Evolutionary conservation across 2,329 filamentous ascomycete species (phyloP).

Genomic region (Diatrype stigma): DNA sequence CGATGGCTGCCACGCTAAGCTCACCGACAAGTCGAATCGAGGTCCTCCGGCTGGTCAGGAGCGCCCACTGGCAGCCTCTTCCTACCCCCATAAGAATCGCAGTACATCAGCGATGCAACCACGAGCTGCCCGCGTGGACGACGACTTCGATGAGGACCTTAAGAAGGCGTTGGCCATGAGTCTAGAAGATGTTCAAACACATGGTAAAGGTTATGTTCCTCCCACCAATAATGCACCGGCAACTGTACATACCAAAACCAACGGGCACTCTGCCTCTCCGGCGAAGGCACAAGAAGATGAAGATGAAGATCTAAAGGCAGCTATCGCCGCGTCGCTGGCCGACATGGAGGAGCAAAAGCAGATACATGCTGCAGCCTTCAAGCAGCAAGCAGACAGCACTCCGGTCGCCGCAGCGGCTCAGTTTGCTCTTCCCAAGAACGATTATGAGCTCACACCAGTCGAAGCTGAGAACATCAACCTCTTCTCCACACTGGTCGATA

Average conservation of each 20-base stretch:
- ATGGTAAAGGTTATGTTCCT: slow-evolving; percentile 68
- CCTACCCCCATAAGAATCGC: slow-evolving; percentile 57
- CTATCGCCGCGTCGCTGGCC: slow-evolving; percentile 87
- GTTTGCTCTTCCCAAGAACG: slow-evolving; percentile 71
- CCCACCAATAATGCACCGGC: slow-evolving; percentile 38
- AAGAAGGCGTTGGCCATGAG: slow-evolving; percentile 96
- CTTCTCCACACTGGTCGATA: slow-evolving; percentile 89
- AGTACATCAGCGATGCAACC: slow-evolving; percentile 76
- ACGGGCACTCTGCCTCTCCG: slow-evolving; percentile 27
- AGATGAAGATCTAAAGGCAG: slow-evolving; percentile 87
- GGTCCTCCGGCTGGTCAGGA: slow-evolving; percentile 32
- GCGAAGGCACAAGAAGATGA: slow-evolving; percentile 68
- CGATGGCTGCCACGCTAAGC: slow-evolving; percentile 87
- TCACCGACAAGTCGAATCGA: slow-evolving; percentile 69
- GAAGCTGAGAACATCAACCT: slow-evolving; percentile 98
- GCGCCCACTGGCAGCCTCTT: slow-evolving; percentile 41
- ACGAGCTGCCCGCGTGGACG: slow-evolving; percentile 79
- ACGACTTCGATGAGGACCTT: slow-evolving; percentile 90
- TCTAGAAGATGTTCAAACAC: slow-evolving; percentile 81
- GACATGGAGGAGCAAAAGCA: slow-evolving; percentile 99
- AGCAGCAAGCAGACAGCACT: slow-evolving; percentile 65
- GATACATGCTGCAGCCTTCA: slow-evolving; percentile 77
- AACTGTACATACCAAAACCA: slow-evolving; percentile 29
- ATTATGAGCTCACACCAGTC: slow-evolving; percentile 88
- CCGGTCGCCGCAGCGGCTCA: slow-evolving; percentile 45